These are phyloP conservation scores for Lepraria neglecta DNA, from an alignment of 495 filamentous ascomycete genomes.

Conservation along the genomic window DNA sequence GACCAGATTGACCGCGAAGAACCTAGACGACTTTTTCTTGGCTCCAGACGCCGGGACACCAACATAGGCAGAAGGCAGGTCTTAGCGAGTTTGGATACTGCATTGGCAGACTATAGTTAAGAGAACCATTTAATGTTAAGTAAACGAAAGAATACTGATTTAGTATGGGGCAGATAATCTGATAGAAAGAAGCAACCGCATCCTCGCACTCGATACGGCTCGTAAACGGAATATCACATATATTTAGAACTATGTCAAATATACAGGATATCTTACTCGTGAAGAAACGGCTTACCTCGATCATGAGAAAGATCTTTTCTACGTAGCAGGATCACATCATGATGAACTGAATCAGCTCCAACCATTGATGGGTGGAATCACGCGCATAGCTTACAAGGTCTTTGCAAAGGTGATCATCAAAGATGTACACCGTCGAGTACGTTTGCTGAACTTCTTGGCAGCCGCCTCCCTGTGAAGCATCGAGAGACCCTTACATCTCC, in stretches of 20 bases:
- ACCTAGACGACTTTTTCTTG: slow-evolving; percentile 29
- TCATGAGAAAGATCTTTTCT: slow-evolving; percentile 28
- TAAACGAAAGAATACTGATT: slow-evolving; percentile 1
- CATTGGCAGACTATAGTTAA: slow-evolving; percentile 32
- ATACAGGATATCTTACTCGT: slow-evolving; percentile 27
- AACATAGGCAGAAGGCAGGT: slow-evolving; percentile 27
- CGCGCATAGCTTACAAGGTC: slow-evolving; percentile 26
- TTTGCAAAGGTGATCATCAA: slow-evolving; percentile 25
- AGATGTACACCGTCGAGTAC: background rate
- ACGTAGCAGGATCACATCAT: slow-evolving; percentile 25
- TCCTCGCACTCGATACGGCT: slow-evolving; percentile 21
- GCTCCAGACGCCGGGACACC: slow-evolving; percentile 29
- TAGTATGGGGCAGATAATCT: slow-evolving; percentile 24
- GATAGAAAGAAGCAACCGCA: slow-evolving; percentile 21
- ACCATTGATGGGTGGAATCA: slow-evolving; percentile 29
- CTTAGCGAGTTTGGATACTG: slow-evolving; percentile 25
- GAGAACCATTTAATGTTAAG: background rate
- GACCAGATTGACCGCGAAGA: slow-evolving; percentile 34
- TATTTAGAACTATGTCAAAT: slow-evolving; percentile 32
- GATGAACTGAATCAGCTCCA: slow-evolving; percentile 27
- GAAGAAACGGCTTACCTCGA: slow-evolving; percentile 32
- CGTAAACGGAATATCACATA: slow-evolving; percentile 23
- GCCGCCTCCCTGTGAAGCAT: slow-evolving; percentile 18
- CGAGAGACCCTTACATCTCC: slow-evolving; percentile 28
- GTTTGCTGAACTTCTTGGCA: background rate